Base-by-base conservation (phyloP, 257 asterid species). In the Solanum lycopersicoides region DNA sequence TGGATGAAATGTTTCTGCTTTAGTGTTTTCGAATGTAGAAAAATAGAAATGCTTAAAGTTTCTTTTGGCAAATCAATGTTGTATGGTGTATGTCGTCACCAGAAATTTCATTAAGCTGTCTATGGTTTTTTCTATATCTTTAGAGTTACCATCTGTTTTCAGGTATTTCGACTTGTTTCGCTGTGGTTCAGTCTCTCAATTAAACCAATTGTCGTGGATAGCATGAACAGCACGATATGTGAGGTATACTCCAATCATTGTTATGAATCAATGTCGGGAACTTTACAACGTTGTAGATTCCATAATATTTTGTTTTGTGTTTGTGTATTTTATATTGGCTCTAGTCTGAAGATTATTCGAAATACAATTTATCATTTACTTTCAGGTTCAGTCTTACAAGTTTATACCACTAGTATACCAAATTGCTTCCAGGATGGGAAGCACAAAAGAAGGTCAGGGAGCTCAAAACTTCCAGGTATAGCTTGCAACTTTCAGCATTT, bases 151-250 rank as follows among this genome's bases (percentile, higher is more conserved):
- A 42, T 76, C 44, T 30, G 16, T 91, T 74, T 74, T 84, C 93
- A 97, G 99, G 98, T 97, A 50, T 97, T 97, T 90, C 97, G 98
- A 89, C 98, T 97, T 90, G 96, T 95, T 93, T 95, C 99, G 76
- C 91, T 97, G 59, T 97, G 99, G 99, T 97, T 97, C 93, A 90
- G 94, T 92, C 97, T 97, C 89, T 94, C 97, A 9, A 87, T 90
- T 35, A 93, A 94, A 89, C 93, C 89, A 92, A 93, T 95, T 69
- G 91, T 93, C 75, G 96, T 95, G 90, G 93, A 94, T 87, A 90
- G 93, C 94, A 94, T 97, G 98, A 91, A 92, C 82, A 88, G 93
- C 92, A 91, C 98, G 59, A 93, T 92, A 91, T 86, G 87, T 89
- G 98, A 95, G 99, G 99, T 95, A 93, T 82, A 42, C 28, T 84